Percentiles rank a stretch among this genome's conserved stretches.
These are phyloP conservation scores for Thermothelomyces thermophilus DNA, from an alignment of 2,329 filamentous ascomycete species.

Conservation along the genomic window DNA sequence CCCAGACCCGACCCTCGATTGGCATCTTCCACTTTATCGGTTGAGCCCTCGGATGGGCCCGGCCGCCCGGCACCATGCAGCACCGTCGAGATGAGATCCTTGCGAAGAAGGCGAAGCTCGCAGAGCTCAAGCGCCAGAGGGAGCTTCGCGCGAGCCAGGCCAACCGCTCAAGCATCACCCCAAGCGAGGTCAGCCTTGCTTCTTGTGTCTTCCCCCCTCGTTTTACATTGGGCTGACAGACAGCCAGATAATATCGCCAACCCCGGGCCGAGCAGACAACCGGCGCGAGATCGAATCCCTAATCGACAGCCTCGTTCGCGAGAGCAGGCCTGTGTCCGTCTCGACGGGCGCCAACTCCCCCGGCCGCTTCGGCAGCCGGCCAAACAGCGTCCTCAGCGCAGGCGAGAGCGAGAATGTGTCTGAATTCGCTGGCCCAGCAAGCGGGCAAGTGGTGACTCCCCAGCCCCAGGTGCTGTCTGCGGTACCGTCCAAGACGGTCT, in stretches of 20 bases:
- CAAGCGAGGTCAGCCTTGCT: constrained; percentile 55
- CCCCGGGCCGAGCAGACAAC: constrained; percentile 60
- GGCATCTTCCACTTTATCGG: not conserved
- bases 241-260: constrained; percentile 60
- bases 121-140: constrained; percentile 88
- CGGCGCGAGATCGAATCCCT: constrained; percentile 76
- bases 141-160: constrained; percentile 76
- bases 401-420: constrained; percentile 68
- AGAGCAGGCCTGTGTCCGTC: constrained; percentile 65
- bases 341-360: constrained; percentile 61
- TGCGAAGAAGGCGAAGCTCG: constrained; percentile 94
- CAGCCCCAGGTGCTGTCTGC: constrained; percentile 66
- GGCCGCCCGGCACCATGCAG: constrained; percentile 49
- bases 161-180: constrained; percentile 60
- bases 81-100: constrained; percentile 93
- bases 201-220: not conserved
- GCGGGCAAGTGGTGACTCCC: constrained; percentile 33
- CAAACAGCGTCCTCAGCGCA: constrained; percentile 78
- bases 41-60: constrained; percentile 40
- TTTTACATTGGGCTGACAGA: constrained; percentile 7
- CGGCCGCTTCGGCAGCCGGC: constrained; percentile 64
- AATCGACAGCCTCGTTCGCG: constrained; percentile 76
- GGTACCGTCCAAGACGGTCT: constrained; percentile 66
- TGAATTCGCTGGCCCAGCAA: constrained; percentile 47
- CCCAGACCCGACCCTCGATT: not conserved